Conservation (phyloP, 1,139 yeast genomes). For the Barnettozyma hawaiiensis region DNA sequence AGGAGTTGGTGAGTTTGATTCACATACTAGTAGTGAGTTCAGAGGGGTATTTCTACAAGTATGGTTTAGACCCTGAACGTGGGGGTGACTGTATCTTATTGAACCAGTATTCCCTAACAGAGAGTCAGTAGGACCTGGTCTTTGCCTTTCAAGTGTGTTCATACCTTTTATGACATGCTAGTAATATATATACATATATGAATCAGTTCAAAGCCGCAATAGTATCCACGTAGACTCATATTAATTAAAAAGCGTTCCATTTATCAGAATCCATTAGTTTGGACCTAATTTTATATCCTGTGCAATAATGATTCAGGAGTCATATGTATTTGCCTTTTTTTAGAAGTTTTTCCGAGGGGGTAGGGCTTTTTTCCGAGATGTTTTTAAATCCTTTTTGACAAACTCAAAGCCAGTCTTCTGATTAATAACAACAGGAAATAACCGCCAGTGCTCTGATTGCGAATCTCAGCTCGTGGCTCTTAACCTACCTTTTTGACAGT, state of each 20-base stretch:
- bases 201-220: not conserved
- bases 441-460: not conserved
- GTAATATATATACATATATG: not conserved
- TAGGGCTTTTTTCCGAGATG: not conserved
- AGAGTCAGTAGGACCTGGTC: slow-evolving; percentile 11
- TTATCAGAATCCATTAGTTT: not conserved
- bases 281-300: no score
- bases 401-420: not conserved
- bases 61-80: slow-evolving; percentile 78
- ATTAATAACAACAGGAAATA: not conserved
- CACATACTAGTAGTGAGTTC: slow-evolving; percentile 79
- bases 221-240: not conserved
- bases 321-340: no score
- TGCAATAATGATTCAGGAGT: no score
- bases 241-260: not conserved
- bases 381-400: not conserved
- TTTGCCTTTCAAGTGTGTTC: not conserved
- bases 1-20: slow-evolving; percentile 43
- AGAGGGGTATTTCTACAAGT: slow-evolving; percentile 81
- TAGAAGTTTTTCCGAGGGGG: not conserved
- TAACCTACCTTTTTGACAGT: not conserved
- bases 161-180: not conserved
- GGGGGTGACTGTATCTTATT: slow-evolving; percentile 91
- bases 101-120: slow-evolving; percentile 52
- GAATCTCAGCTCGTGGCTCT: not conserved